These are phyloP conservation scores for Kokia cookei DNA, from an alignment of 441 rosid genomes.

Conservation along the genomic window DNA sequence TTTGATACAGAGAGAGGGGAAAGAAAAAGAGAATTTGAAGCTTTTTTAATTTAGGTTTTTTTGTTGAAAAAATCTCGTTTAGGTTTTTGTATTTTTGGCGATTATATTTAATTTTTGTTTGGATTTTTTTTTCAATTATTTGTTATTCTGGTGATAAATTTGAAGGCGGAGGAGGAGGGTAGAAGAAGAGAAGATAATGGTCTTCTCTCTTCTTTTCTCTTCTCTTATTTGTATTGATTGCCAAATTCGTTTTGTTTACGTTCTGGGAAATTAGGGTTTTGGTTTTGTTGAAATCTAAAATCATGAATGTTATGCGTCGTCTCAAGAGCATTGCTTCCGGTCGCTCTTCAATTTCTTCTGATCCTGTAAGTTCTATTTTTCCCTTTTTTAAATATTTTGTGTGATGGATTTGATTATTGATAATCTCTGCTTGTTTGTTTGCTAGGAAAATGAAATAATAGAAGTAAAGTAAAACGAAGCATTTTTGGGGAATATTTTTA, in stretches of 20 bases:
- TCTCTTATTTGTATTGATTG: constrained; percentile 7
- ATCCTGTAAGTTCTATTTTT: constrained; percentile 45
- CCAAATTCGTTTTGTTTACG: background rate
- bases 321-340: constrained; percentile 58
- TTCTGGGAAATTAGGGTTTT: constrained; percentile 20
- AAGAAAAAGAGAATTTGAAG: background rate
- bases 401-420: background rate
- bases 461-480: background rate
- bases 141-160: background rate
- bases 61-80: background rate
- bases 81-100: background rate
- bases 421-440: constrained; percentile 7
- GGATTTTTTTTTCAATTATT: background rate
- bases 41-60: background rate
- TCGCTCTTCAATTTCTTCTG: constrained; percentile 79
- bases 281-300: constrained; percentile 11
- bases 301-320: constrained; percentile 85
- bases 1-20: background rate
- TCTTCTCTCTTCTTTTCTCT: constrained; percentile 15
- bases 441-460: background rate
- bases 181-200: constrained; percentile 32
- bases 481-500: background rate
- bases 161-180: constrained; percentile 30
- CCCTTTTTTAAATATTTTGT: background rate
- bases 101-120: background rate